Conservation (phyloP, 106 monocot genomes). For the Ottelia alismoides region DNA sequence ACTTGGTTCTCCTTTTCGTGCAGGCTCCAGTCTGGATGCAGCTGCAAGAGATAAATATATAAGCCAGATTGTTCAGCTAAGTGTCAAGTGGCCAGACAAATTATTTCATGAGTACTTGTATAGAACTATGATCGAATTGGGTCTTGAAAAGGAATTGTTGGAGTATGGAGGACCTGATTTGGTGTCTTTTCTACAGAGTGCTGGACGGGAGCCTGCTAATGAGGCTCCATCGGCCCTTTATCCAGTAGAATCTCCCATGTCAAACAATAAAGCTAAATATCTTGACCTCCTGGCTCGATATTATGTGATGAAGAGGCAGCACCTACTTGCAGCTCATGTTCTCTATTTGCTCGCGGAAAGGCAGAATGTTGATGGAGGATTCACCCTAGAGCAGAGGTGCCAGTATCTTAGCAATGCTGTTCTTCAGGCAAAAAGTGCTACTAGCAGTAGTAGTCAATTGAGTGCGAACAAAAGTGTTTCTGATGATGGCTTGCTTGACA, state of each 20-base stretch:
- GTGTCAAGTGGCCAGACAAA: slow-evolving; percentile 79
- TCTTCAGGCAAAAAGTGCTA: slow-evolving; percentile 85
- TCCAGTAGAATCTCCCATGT: slow-evolving; percentile 22
- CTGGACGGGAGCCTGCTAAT: slow-evolving; percentile 42
- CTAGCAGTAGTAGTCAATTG: slow-evolving; percentile 13
- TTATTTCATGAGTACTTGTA: slow-evolving; percentile 91
- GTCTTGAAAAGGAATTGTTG: slow-evolving; percentile 78
- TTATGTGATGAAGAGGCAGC: slow-evolving; percentile 80
- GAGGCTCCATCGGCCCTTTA: too few species aligned
- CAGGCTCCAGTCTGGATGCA: slow-evolving; percentile 39
- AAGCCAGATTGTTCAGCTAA: slow-evolving; percentile 73
- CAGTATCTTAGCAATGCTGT: slow-evolving; percentile 94
- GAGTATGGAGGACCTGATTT: slow-evolving; percentile 96
- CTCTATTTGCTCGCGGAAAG: slow-evolving; percentile 84
- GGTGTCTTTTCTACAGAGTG: slow-evolving; percentile 84
- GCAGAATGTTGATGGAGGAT: slow-evolving; percentile 41
- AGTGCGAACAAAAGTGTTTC: slow-evolving; percentile 32
- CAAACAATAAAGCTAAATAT: slow-evolving; percentile 48
- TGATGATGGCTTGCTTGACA: slow-evolving; percentile 70
- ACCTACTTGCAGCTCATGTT: slow-evolving; percentile 71
- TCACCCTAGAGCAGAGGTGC: slow-evolving; percentile 70
- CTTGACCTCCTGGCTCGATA: slow-evolving; percentile 77
- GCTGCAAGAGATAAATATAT: slow-evolving; percentile 59
- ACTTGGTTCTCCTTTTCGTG: slow-evolving; percentile 12
- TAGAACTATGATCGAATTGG: slow-evolving; percentile 59